These are phyloP conservation scores for Collybiopsis confluens DNA, from an alignment of 768 basidiomycete species.

Conservation along the genomic window DNA sequence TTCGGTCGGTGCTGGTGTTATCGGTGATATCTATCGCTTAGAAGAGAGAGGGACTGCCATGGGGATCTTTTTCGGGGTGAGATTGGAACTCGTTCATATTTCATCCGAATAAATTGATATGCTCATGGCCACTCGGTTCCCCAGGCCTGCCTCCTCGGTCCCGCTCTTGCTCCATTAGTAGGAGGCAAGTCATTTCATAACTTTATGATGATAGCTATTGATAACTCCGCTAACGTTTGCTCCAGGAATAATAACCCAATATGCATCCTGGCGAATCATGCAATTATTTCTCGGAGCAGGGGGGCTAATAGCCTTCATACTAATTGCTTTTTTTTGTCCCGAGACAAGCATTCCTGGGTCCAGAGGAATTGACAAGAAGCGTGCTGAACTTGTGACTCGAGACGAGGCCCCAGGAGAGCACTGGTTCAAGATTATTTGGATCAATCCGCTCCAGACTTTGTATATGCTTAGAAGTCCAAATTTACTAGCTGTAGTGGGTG, in stretches of 20 bases:
- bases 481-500: conserved; percentile 47
- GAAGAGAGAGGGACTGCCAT: conserved; percentile 60
- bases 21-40: conserved; percentile 62
- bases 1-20: conserved; percentile 55
- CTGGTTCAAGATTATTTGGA: conserved; percentile 29
- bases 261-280: conserved; percentile 63
- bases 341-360: conserved; percentile 65
- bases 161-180: conserved; percentile 54
- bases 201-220: background rate
- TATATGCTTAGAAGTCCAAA: conserved; percentile 56
- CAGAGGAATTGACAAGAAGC: conserved; percentile 47
- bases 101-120: too few species aligned
- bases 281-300: conserved; percentile 42
- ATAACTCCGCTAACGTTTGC: background rate
- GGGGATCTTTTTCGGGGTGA: conserved; percentile 53
- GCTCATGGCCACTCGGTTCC: background rate
- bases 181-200: conserved; percentile 41
- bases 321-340: conserved; percentile 47
- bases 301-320: conserved; percentile 33
- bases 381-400: conserved; percentile 14
- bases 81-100: conserved; percentile 10
- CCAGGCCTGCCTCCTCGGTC: conserved; percentile 52
- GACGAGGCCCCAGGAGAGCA: background rate
- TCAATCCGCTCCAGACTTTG: conserved; percentile 59
- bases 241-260: conserved; percentile 48